Evolutionary conservation across 2,329 filamentous ascomycete species (phyloP), one percentile per base, ranked within the genome.

Genomic region (Xylariomycetidae sp.): DNA sequence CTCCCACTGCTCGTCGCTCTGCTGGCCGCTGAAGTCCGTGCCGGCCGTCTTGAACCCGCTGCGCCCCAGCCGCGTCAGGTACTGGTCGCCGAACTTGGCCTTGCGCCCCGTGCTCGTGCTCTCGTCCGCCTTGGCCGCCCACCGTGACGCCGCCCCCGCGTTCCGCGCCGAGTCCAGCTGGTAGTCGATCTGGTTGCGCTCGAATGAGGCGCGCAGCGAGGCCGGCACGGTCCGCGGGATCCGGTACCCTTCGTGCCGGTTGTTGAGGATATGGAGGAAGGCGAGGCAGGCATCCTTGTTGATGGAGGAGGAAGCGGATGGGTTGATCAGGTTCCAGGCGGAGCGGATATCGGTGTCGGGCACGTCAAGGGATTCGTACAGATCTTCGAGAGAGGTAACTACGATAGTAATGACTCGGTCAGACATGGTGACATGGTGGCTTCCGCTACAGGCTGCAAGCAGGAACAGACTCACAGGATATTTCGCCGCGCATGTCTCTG

Each of bases 291-390:
- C 90, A 60, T 98, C 90, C 66, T 96, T 96, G 60, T 88, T 90
- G 59, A 98, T 92, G 31, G 80, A 79, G 18, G 80, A 70, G 16
- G 75, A 72, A 35, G 86, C 87, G 18, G 85, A 89, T 5, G 90
- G 92, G 67, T 98, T 98, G 52, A 96, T 85, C 13, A 98, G 76
- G 63, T 96, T 98, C 90, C 92, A 96, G 7, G 89, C 90, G 13
- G 84, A 92, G 48, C 87, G 79, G 45, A 95, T 73, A 57, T 96
- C 90, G 32, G 78, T 82, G 54, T 82, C 78, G 47, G 78, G 78
- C 5, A 82, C 76, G 46, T 81, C 82, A 48, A 85, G 77, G 25
- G 81, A 84, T 38, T 85, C 79, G 68, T 96, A 98, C 18, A 96
- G 76, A 35, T 85, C 82, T 52, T 85, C 74, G 32, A 96, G 74